These are phyloP conservation scores for Quercus gilva DNA, from an alignment of 306 rosid species.

Conservation along the genomic window DNA sequence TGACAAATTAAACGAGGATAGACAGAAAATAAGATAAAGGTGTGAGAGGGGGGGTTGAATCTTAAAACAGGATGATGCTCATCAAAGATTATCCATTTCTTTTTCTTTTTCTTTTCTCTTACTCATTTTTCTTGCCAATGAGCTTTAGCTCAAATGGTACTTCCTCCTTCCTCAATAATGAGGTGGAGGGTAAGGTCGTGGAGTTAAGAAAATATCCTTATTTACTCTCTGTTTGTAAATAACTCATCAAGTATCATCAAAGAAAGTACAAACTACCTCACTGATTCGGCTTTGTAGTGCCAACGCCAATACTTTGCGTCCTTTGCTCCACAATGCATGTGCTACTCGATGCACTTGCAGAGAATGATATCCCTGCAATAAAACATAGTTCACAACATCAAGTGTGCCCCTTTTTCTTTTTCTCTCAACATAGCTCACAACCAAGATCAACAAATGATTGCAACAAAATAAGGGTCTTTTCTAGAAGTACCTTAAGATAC, in stretches of 20 bases:
- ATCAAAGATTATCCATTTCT: neutral
- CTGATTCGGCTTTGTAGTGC: conserved; percentile 88
- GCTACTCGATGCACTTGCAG: conserved; percentile 83
- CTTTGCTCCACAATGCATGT: conserved; percentile 76
- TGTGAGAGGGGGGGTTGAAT: neutral
- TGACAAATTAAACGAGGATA: conserved; percentile 10
- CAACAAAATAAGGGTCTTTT: neutral
- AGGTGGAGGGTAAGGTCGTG: no score
- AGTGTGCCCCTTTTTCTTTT: neutral
- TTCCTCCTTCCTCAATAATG: no score
- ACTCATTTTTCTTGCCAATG: no score
- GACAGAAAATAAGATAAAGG: neutral
- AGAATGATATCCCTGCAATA: conserved; percentile 79
- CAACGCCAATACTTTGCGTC: conserved; percentile 76
- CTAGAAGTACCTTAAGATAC: conserved; percentile 66
- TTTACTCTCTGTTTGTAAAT: neutral
- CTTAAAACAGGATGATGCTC: neutral
- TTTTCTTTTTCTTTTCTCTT: no score
- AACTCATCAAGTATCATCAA: conserved; percentile 1
- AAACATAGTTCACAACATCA: conserved; percentile 18
- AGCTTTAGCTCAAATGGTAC: no score
- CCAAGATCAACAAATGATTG: neutral
- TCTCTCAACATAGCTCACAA: neutral
- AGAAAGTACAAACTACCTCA: conserved; percentile 57
- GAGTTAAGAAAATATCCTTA: no score